These are phyloP conservation scores for Penicillium sp. DNA, from an alignment of 2,329 filamentous ascomycete species.

Conservation along the genomic window DNA sequence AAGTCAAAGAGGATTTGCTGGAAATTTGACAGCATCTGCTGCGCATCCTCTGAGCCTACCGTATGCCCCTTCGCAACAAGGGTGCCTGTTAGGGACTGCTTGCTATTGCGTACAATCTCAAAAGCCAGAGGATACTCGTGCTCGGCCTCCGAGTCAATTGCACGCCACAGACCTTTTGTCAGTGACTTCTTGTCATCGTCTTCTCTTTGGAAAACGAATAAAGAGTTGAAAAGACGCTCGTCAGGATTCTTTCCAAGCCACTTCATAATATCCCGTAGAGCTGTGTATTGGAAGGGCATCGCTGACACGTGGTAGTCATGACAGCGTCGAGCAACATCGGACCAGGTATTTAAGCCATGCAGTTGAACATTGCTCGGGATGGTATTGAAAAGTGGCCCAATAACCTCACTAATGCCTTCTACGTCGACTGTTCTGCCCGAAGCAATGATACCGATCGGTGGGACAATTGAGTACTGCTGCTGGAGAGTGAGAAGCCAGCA, in stretches of 20 bases:
- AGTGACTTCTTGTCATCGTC: constrained; percentile 18
- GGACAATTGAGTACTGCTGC: constrained; percentile 45
- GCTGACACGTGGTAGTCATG: constrained; percentile 67
- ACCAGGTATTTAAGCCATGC: constrained; percentile 52
- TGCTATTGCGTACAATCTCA: constrained; percentile 59
- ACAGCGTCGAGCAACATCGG: constrained; percentile 57
- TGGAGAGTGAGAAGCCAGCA: constrained; percentile 66
- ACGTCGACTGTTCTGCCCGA: constrained; percentile 73
- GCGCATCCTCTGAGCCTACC: constrained; percentile 35
- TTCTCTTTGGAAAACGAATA: constrained; percentile 75
- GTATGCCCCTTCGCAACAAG: constrained; percentile 56
- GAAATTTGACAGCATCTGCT: constrained; percentile 45
- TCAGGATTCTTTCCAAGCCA: constrained; percentile 60
- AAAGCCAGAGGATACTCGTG: constrained; percentile 74
- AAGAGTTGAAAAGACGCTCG: constrained; percentile 67
- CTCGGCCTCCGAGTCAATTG: constrained; percentile 46
- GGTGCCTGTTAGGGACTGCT: constrained; percentile 52
- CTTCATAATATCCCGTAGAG: constrained; percentile 74
- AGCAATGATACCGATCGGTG: constrained; percentile 68
- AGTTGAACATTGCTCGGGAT: constrained; percentile 63
- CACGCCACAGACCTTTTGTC: constrained; percentile 51
- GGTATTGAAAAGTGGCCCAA: constrained; percentile 88
- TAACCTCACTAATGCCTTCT: constrained; percentile 58
- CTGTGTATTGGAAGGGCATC: constrained; percentile 71
- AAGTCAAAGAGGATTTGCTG: constrained; percentile 38